Conservation (phyloP, 176 grass and related monocot genomes). For the Cymbopogon citratus region DNA sequence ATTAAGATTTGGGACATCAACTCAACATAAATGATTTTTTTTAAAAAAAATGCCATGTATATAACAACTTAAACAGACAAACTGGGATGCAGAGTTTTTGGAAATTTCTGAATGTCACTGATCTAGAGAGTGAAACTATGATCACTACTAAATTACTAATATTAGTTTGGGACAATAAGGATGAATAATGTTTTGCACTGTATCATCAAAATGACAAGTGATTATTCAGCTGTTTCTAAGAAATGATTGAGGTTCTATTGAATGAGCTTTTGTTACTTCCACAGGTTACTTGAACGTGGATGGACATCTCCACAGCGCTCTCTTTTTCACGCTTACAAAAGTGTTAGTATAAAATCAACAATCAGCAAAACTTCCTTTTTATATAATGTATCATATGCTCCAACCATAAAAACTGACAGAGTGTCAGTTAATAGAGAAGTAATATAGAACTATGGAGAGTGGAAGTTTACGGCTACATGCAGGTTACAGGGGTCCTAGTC, state of each 20-base stretch:
- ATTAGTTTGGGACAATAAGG: not conserved
- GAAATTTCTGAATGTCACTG: not conserved
- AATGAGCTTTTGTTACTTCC: not conserved
- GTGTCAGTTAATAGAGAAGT: not conserved
- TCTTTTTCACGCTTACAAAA: not conserved
- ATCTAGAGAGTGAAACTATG: not conserved
- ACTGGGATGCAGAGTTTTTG: not conserved
- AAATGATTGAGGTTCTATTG: not conserved
- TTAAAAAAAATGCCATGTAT: not conserved
- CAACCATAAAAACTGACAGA: not conserved
- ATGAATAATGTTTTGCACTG: not conserved
- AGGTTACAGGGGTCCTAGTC: not conserved
- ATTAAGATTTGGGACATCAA: not conserved
- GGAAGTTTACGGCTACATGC: not conserved
- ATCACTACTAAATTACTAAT: too few relatives aligned
- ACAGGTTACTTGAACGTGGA: not conserved
- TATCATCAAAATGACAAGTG: not conserved
- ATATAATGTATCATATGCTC: not conserved
- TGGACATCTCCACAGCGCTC: not conserved
- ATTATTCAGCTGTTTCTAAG: not conserved
- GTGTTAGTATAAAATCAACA: not conserved
- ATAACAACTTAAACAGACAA: conserved; percentile 1
- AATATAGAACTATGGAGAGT: not conserved
- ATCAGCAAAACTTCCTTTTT: not conserved
- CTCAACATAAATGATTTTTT: not conserved